Conservation (phyloP, 2,329 filamentous ascomycete species). For the Ophiostoma fasciatum region DNA sequence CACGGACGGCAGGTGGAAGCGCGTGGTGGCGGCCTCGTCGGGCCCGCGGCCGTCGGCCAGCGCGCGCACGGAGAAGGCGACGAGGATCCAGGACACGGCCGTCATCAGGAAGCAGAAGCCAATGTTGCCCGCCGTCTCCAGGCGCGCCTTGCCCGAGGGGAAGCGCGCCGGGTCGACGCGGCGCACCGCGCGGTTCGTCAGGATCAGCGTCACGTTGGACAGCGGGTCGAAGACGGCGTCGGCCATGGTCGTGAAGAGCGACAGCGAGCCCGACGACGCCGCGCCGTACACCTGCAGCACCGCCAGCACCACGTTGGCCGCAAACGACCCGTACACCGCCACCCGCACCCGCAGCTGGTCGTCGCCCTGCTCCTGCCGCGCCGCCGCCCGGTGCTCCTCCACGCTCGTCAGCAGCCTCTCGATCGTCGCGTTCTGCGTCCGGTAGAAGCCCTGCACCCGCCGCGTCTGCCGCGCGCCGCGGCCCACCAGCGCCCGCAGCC, state of each 20-base stretch:
- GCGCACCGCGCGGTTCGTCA: conserved; percentile 77
- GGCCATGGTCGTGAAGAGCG: conserved; percentile 94
- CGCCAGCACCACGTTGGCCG: conserved; percentile 66
- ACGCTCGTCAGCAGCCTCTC: conserved; percentile 83
- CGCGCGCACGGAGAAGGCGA: conserved; percentile 70
- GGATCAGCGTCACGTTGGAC: conserved; percentile 74
- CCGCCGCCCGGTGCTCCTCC: conserved; percentile 74
- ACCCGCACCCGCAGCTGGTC: conserved; percentile 66
- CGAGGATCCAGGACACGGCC: conserved; percentile 77
- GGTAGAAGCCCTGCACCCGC: conserved; percentile 67
- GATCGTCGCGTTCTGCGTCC: conserved; percentile 84
- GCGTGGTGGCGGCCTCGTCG: conserved; percentile 34
- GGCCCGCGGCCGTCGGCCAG: conserved; percentile 35
- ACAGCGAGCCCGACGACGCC: conserved; percentile 74
- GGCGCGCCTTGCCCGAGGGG: conserved; percentile 80
- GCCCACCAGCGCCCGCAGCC: conserved; percentile 19
- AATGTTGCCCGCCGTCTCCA: conserved; percentile 93
- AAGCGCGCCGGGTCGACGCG: conserved; percentile 76
- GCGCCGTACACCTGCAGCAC: conserved; percentile 80
- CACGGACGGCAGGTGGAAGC: conserved; percentile 68
- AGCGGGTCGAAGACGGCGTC: conserved; percentile 88
- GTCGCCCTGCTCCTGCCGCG: conserved; percentile 63
- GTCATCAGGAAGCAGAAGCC: conserved; percentile 95
- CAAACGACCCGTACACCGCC: conserved; percentile 52
- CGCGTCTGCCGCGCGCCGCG: conserved; percentile 19